Evolutionary conservation across 2,329 filamentous ascomycete genomes (phyloP), one percentile per base, ranked within the genome.

Genomic region (Bipolaris sorokiniana): DNA sequence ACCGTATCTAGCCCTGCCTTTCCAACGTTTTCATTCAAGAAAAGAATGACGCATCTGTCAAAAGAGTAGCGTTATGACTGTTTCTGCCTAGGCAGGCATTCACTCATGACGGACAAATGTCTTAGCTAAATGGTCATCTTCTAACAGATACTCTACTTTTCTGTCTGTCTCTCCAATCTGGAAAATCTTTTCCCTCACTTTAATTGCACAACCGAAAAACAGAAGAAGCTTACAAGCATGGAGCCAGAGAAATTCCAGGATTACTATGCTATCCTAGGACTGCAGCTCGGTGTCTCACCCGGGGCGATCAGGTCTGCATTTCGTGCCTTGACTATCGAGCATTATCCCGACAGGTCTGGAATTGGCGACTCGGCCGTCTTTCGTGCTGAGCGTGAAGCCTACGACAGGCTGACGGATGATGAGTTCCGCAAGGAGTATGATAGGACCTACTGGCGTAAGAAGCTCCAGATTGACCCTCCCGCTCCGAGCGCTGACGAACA

Each of bases 331-430:
- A 94, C 94, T 16, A 97, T 97, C 79, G 96, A 97, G 71, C 97
- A 86, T 73, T 94, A 98, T 71, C 94, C 94, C 7, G 94, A 98
- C 76, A 97, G 93, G 48, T 96, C 97, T 81, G 97, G 97, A 77
- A 18, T 10, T 6, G 22, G 18, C 13, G 61, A 65, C 22, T 16
- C 56, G 13, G 38, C 48, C 15, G 37, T 41, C 5, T 68, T 67
- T 38, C 58, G 58, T 3, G 46, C 51, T 10, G 55, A 16, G 5
- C 63, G 55, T 1, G 63, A 67, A 38, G 64, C 66, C 1, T 67
- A 58, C 33, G 55, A 62, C 10, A 56, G 56, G 16, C 57, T 67
- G 3, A 48, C 48, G 2, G 51, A 68, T 22, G 3, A 50, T 2
- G 31, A 48, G 2, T 56, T 33, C 26, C 50, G 56, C 13, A 37